Conservation (phyloP, 257 asterid species). For the Primulina huaijiensis region DNA sequence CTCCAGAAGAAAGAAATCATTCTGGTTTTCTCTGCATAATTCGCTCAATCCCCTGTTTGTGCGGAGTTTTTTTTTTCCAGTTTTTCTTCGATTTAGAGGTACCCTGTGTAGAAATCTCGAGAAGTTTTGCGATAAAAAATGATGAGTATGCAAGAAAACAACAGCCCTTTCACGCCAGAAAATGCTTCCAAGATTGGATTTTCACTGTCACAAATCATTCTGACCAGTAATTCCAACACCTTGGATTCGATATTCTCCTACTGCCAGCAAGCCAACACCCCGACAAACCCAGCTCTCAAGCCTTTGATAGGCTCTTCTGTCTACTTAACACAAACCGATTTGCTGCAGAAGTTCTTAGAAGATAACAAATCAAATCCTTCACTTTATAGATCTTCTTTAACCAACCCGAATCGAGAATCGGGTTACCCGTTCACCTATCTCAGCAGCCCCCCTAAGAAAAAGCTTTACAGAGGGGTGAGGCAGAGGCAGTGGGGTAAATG, state of each 20-base stretch:
- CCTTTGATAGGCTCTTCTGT: conserved; percentile 66
- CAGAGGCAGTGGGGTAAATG: conserved; percentile 99
- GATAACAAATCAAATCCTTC: conserved; percentile 30
- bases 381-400: conserved; percentile 10
- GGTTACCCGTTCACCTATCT: conserved; percentile 30
- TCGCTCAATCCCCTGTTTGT: neutral
- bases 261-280: conserved; percentile 35
- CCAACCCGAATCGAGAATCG: conserved; percentile 27
- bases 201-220: neutral
- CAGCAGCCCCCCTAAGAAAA: conserved; percentile 58
- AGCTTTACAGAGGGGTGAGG: conserved; percentile 89
- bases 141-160: neutral
- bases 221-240: neutral
- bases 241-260: conserved; percentile 37
- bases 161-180: neutral
- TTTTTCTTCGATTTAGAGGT: no score
- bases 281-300: conserved; percentile 27
- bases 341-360: conserved; percentile 49
- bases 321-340: conserved; percentile 58
- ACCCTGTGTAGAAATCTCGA: neutral
- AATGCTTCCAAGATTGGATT: neutral
- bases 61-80: no score
- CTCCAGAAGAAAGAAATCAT: no score
- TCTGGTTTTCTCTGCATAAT: no score
- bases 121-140: neutral